Percentiles rank a stretch among this genome's conserved stretches.
Conservation (phyloP, 2,329 filamentous ascomycete species). For the Hortaea sp. region DNA sequence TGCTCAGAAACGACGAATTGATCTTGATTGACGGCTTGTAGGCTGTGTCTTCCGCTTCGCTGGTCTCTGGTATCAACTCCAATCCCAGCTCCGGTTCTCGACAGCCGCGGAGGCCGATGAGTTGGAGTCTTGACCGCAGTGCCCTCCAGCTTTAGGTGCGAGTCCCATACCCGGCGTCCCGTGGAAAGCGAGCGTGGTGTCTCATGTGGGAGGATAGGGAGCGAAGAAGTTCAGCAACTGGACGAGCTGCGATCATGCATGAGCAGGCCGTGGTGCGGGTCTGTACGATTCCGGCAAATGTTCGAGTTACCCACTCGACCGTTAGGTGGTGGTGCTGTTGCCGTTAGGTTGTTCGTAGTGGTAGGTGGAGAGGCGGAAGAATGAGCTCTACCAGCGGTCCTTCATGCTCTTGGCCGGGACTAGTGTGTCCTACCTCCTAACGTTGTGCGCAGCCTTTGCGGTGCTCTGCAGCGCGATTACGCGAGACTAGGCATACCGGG, state of each 20-base stretch:
- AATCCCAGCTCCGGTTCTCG: not conserved
- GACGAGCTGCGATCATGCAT: not conserved
- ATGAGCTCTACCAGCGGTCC: too few relatives aligned
- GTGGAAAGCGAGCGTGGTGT: not conserved
- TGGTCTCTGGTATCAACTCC: not conserved
- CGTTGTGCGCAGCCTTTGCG: too few relatives aligned
- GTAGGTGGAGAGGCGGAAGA: too few relatives aligned
- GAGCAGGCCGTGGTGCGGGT: not conserved
- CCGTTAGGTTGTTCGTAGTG: not conserved
- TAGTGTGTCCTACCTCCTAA: too few relatives aligned
- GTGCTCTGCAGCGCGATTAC: not conserved
- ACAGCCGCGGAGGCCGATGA: not conserved
- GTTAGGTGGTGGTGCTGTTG: not conserved
- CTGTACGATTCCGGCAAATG: not conserved
- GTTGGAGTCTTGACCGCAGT: not conserved
- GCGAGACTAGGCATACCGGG: not conserved
- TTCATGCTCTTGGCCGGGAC: too few relatives aligned
- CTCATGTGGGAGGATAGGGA: too few relatives aligned
- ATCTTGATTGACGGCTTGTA: not conserved
- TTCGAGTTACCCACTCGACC: not conserved
- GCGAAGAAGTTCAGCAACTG: too few relatives aligned
- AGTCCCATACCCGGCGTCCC: not conserved
- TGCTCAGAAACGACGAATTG: not conserved
- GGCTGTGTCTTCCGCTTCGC: not conserved
- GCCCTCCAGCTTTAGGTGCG: not conserved